These are phyloP conservation scores for Botrytis galanthina DNA, from an alignment of 2,329 filamentous ascomycete genomes.

Conservation along the genomic window DNA sequence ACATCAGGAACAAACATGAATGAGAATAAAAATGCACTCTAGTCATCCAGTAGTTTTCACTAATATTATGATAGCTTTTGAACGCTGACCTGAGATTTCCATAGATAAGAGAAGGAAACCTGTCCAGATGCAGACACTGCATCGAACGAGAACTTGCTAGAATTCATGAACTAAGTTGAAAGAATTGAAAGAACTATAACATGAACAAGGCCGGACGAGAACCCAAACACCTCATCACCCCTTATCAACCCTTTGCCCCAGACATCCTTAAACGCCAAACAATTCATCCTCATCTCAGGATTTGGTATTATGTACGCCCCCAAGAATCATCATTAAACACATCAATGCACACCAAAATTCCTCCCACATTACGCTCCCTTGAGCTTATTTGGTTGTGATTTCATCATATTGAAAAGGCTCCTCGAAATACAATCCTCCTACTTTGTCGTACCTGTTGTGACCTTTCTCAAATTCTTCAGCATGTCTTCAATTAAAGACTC, in stretches of 20 bases:
- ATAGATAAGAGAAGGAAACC: background rate
- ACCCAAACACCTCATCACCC: slow-evolving; percentile 5
- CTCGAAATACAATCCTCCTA: background rate
- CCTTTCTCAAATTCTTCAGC: slow-evolving; percentile 49
- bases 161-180: slow-evolving; percentile 5
- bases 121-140: background rate
- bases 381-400: background rate
- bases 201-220: slow-evolving; percentile 1
- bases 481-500: slow-evolving; percentile 50
- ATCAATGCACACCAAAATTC: slow-evolving; percentile 1
- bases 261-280: slow-evolving; percentile 1
- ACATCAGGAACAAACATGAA: background rate
- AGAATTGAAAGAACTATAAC: slow-evolving; percentile 10
- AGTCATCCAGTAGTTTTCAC: background rate
- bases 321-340: slow-evolving; percentile 11
- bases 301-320: slow-evolving; percentile 17
- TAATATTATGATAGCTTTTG: background rate
- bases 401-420: background rate
- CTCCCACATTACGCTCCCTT: background rate
- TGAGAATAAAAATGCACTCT: background rate
- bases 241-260: background rate
- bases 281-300: slow-evolving; percentile 10
- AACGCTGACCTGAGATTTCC: background rate
- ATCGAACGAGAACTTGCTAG: background rate
- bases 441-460: slow-evolving; percentile 1